These are phyloP conservation scores for Cordia subcordata DNA, from an alignment of 257 asterid species.

Conservation along the genomic window DNA sequence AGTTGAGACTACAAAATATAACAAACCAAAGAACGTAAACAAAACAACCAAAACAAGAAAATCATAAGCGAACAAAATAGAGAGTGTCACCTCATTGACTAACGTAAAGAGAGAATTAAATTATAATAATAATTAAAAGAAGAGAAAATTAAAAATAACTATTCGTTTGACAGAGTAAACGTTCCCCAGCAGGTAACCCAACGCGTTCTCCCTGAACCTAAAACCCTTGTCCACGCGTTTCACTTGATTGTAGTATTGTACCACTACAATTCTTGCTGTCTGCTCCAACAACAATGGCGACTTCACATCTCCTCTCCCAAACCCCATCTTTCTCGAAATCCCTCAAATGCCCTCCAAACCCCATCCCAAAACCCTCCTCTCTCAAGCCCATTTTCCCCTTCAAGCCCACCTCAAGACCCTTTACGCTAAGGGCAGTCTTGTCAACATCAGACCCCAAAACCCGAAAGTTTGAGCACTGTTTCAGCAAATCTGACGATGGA, in stretches of 20 bases:
- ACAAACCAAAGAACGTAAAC: no score
- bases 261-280: not conserved
- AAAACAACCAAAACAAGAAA: no score
- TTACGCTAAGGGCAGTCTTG: conserved; percentile 44
- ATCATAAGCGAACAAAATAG: no score
- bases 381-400: conserved; percentile 27
- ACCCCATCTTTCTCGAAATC: conserved; percentile 30
- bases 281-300: conserved; percentile 53
- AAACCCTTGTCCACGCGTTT: not conserved
- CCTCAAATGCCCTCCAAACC: conserved; percentile 17
- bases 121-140: no score
- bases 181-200: not conserved
- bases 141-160: no score
- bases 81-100: no score
- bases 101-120: no score
- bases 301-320: conserved; percentile 48
- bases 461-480: conserved; percentile 67
- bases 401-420: conserved; percentile 37
- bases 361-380: conserved; percentile 2
- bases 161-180: not conserved
- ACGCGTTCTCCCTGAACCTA: not conserved
- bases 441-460: conserved; percentile 57
- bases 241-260: no score
- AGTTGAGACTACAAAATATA: no score
- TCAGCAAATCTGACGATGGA: conserved; percentile 70